phyloP scores from a whole-genome alignment of 129 eudicot species.

The Solidago caesia region DNA sequence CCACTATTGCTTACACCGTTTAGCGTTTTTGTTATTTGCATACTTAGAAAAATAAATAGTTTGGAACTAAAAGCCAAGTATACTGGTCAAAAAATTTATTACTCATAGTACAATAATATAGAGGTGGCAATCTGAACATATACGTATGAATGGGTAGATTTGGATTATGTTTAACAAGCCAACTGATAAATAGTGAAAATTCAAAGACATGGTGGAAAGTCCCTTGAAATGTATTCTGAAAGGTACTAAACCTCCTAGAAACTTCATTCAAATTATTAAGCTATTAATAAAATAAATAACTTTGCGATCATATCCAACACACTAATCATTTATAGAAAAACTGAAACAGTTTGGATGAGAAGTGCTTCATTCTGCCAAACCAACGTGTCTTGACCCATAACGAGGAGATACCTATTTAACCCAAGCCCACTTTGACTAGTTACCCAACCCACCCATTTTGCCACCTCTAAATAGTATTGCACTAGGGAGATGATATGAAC shows the following conservation, averaged over 20 bases:
- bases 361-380: not conserved
- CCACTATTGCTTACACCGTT: too few relatives aligned
- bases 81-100: too few relatives aligned
- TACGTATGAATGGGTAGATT: too few relatives aligned
- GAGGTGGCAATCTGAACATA: too few relatives aligned
- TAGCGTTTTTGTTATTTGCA: too few relatives aligned
- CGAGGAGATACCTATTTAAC: not conserved
- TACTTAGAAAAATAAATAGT: too few relatives aligned
- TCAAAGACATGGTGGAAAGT: not conserved
- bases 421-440: not conserved
- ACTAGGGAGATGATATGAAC: slow-evolving; percentile 23
- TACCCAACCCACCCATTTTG: not conserved
- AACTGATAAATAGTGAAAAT: not conserved
- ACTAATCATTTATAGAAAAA: not conserved
- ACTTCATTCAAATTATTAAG: too few relatives aligned
- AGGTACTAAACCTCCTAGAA: too few relatives aligned
- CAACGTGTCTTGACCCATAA: not conserved
- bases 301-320: not conserved
- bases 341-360: not conserved
- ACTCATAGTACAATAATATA: too few relatives aligned
- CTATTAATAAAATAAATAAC: too few relatives aligned
- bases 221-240: not conserved
- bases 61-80: too few relatives aligned
- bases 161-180: too few relatives aligned
- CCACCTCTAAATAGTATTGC: not conserved